These are phyloP conservation scores for Tylopilus sp. DNA, from an alignment of 768 basidiomycete genomes.

Conservation along the genomic window DNA sequence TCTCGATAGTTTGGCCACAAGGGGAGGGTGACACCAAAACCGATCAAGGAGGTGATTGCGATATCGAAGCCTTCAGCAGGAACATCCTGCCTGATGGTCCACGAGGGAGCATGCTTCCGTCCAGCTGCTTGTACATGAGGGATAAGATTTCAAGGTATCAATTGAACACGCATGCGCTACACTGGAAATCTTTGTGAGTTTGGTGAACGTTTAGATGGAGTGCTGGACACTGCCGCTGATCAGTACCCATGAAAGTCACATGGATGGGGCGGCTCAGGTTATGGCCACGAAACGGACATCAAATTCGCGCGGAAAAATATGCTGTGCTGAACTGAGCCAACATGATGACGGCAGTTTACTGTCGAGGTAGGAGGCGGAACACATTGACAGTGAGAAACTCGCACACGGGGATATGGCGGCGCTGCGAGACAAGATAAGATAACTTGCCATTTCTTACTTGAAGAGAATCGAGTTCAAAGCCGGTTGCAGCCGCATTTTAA, in stretches of 20 bases:
- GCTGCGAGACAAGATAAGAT: slow-evolving; percentile 12
- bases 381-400: background rate
- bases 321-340: background rate
- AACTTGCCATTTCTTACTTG: no score
- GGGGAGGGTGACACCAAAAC: slow-evolving; percentile 23
- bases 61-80: slow-evolving; percentile 9
- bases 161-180: slow-evolving; percentile 8
- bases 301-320: slow-evolving; percentile 15
- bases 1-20: slow-evolving; percentile 21
- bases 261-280: background rate
- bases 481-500: no score
- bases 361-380: background rate
- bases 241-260: slow-evolving; percentile 9
- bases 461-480: slow-evolving; percentile 8
- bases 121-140: slow-evolving; percentile 21
- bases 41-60: slow-evolving; percentile 12
- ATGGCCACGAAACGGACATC: slow-evolving; percentile 12
- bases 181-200: slow-evolving; percentile 13
- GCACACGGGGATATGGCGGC: slow-evolving; percentile 3
- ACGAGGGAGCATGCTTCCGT: slow-evolving; percentile 16
- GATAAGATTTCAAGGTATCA: slow-evolving; percentile 24
- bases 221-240: slow-evolving; percentile 9
- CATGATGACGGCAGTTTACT: background rate
- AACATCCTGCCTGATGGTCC: slow-evolving; percentile 5
- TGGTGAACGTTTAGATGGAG: slow-evolving; percentile 12